phyloP scores from a whole-genome alignment of 176 grass and related monocot genomes.

The Alopecurus myosuroides region DNA sequence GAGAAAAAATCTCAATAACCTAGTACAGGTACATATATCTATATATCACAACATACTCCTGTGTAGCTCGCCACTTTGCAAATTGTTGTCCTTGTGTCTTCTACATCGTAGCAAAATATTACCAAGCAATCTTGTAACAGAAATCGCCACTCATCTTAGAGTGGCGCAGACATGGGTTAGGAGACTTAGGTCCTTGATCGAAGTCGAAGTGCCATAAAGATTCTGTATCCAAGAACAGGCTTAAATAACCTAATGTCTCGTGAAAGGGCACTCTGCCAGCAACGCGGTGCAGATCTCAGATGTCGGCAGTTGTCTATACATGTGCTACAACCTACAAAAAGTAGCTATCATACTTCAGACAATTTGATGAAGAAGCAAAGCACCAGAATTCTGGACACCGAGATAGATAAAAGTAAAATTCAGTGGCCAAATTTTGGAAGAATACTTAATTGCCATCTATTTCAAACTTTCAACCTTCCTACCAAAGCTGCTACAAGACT shows the following conservation, averaged over 20 bases:
- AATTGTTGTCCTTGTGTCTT: background rate
- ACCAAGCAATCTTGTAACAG: background rate
- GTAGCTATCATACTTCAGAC: background rate
- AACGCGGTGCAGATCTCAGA: background rate
- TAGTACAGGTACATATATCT: conserved; percentile 1
- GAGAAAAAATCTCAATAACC: background rate
- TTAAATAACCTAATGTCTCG: background rate
- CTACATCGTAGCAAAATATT: background rate
- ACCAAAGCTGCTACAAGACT: background rate
- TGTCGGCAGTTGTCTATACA: conserved; percentile 4
- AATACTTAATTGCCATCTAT: background rate
- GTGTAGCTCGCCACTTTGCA: background rate
- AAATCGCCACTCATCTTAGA: background rate
- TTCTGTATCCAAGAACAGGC: background rate
- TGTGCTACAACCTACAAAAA: conserved; percentile 12
- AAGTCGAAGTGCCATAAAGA: background rate
- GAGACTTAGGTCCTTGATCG: background rate
- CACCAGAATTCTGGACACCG: background rate
- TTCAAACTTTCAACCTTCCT: background rate
- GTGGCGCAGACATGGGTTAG: background rate
- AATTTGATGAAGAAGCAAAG: background rate
- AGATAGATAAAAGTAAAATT: background rate
- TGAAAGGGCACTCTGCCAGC: background rate
- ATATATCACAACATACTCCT: conserved; percentile 9
- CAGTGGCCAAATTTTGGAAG: background rate